Percentiles rank a stretch among this genome's conserved stretches.
Evolutionary conservation across 176 grass and related monocot genomes (phyloP).

Genomic region (Eleusine indica): DNA sequence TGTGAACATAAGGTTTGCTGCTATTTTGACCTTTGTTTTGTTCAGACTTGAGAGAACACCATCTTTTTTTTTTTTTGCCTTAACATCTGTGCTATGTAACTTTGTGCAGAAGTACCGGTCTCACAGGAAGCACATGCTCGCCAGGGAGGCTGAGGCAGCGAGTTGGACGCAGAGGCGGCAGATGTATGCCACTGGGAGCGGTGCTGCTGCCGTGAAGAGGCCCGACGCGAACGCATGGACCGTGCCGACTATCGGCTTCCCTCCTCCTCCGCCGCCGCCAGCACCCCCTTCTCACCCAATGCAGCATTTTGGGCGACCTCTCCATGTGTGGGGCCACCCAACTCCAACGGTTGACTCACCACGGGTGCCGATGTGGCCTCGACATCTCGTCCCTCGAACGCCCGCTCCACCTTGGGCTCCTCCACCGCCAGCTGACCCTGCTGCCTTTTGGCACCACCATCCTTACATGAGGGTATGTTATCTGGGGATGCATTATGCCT

Average conservation of each 20-base stretch:
- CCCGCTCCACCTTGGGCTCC: slow-evolving; percentile 44
- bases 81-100: neutral
- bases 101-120: slow-evolving; percentile 84
- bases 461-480: slow-evolving; percentile 57
- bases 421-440: slow-evolving; percentile 42
- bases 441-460: slow-evolving; percentile 65
- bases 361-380: slow-evolving; percentile 60
- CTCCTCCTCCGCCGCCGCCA: slow-evolving; percentile 34
- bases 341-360: slow-evolving; percentile 51
- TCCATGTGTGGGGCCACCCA: slow-evolving; percentile 77
- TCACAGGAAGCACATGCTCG: slow-evolving; percentile 80
- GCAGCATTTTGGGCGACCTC: slow-evolving; percentile 49
- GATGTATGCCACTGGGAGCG: slow-evolving; percentile 41
- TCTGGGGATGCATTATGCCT: neutral
- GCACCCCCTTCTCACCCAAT: neutral
- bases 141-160: slow-evolving; percentile 70
- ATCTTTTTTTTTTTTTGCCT: neutral
- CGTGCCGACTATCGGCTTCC: slow-evolving; percentile 65
- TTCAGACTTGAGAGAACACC: neutral
- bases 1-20: neutral
- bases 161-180: slow-evolving; percentile 68
- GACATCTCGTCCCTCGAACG: slow-evolving; percentile 35
- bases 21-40: neutral
- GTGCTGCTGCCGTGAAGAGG: slow-evolving; percentile 34
- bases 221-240: slow-evolving; percentile 55